Percentiles rank a stretch among this genome's conserved stretches.
phyloP scores from a whole-genome alignment of 768 basidiomycete genomes.

The Trametes cubensis region DNA sequence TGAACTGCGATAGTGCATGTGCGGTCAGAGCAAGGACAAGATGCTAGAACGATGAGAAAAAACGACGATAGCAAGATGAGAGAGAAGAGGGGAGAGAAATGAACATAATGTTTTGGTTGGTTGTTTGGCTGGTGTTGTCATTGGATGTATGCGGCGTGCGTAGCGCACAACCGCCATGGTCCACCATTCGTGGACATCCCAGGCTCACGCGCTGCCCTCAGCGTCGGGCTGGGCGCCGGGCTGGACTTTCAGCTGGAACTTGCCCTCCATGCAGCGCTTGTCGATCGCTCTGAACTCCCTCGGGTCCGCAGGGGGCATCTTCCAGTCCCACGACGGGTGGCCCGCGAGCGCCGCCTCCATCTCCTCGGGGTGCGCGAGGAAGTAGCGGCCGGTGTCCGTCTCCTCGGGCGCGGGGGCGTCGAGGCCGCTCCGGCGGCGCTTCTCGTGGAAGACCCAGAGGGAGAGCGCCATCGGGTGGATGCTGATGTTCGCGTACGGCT shows the following conservation, averaged over 20 bases:
- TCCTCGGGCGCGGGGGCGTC: neutral
- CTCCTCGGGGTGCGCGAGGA: slow-evolving; percentile 16
- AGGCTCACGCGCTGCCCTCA: neutral
- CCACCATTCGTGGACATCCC: too few species aligned
- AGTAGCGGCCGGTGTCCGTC: slow-evolving; percentile 13
- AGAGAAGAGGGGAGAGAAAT: neutral
- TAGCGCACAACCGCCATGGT: neutral
- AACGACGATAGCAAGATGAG: neutral
- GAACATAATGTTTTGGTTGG: too few species aligned
- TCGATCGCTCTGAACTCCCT: slow-evolving; percentile 7
- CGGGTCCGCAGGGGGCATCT: slow-evolving; percentile 7
- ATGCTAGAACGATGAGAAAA: neutral
- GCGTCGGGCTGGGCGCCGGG: neutral
- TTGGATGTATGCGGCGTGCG: neutral
- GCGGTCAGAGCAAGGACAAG: too few species aligned
- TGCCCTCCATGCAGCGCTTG: slow-evolving; percentile 5
- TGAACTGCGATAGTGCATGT: too few species aligned
- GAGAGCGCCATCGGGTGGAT: slow-evolving; percentile 5
- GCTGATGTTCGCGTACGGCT: slow-evolving; percentile 10
- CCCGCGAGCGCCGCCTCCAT: slow-evolving; percentile 5
- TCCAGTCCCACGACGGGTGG: slow-evolving; percentile 10
- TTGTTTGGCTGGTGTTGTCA: too few species aligned
- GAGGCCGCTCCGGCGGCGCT: neutral
- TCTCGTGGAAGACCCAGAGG: slow-evolving; percentile 13
- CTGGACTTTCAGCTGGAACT: slow-evolving; percentile 7